A percentile compares a stretch with the other conserved stretches of the same genome.
These are phyloP conservation scores for Pythium aphanidermatum DNA, from an alignment of 352 stramenopile genomes.

Conservation along the genomic window DNA sequence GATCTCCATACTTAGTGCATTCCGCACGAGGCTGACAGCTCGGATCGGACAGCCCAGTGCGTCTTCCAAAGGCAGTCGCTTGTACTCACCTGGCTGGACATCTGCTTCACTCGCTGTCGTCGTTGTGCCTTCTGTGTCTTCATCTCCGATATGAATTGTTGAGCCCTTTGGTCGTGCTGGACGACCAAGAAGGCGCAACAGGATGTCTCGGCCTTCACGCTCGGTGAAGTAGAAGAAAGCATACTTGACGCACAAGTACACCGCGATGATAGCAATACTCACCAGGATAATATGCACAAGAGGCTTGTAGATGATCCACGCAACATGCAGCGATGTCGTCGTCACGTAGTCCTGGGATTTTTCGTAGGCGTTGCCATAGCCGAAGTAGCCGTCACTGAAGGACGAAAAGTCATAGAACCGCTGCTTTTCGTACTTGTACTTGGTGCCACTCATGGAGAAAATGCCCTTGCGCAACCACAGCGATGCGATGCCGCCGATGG, in stretches of 20 bases:
- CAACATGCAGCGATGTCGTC: constrained; percentile 5
- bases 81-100: constrained; percentile 4
- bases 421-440: constrained; percentile 13
- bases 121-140: not conserved
- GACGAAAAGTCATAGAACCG: constrained; percentile 10
- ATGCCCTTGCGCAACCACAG: constrained; percentile 1
- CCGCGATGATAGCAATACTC: not conserved
- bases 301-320: constrained; percentile 14
- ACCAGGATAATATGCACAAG: constrained; percentile 8
- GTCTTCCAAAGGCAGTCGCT: constrained; percentile 20
- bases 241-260: constrained; percentile 8
- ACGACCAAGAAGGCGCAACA: not conserved
- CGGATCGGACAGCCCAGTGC: constrained; percentile 19
- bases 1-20: constrained; percentile 24
- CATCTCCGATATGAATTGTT: not conserved
- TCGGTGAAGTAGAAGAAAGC: constrained; percentile 6
- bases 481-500: constrained; percentile 5
- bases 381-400: constrained; percentile 11
- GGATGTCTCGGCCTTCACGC: constrained; percentile 1
- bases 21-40: constrained; percentile 16
- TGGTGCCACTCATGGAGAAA: constrained; percentile 11
- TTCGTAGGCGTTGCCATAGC: constrained; percentile 12
- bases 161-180: constrained; percentile 1
- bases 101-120: not conserved
- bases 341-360: constrained; percentile 6